phyloP scores from a whole-genome alignment of 2,329 filamentous ascomycete species.

The Colletotrichum sp. region DNA sequence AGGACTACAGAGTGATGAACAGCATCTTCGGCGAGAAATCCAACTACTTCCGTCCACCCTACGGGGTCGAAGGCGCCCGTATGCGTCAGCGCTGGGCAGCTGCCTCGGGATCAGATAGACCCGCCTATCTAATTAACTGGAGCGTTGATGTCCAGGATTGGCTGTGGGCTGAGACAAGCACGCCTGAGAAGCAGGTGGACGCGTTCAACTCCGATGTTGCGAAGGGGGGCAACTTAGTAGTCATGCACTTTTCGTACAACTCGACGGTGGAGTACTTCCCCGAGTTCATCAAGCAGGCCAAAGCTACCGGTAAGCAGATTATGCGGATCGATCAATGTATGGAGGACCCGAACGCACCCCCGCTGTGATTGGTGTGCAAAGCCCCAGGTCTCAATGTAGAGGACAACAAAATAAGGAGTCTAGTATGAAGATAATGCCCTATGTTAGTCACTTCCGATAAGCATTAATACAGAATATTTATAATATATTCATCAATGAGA shows the following conservation, averaged over 20 bases:
- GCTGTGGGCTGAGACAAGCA: constrained; percentile 66
- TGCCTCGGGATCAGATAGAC: constrained; percentile 52
- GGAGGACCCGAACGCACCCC: constrained; percentile 64
- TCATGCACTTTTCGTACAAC: constrained; percentile 73
- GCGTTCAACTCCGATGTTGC: constrained; percentile 68
- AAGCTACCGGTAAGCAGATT: constrained; percentile 65
- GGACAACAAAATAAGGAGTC: neutral
- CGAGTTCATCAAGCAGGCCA: constrained; percentile 69
- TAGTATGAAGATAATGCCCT: neutral
- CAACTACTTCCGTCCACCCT: constrained; percentile 72
- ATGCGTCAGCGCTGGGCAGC: constrained; percentile 67
- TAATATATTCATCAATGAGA: neutral
- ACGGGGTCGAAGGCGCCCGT: constrained; percentile 70
- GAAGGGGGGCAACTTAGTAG: constrained; percentile 67
- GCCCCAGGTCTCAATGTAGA: neutral
- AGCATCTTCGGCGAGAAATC: constrained; percentile 38
- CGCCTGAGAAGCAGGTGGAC: constrained; percentile 70
- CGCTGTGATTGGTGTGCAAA: constrained; percentile 25
- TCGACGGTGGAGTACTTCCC: constrained; percentile 68
- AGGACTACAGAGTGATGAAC: constrained; percentile 57
- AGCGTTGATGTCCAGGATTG: constrained; percentile 75
- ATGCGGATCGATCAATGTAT: constrained; percentile 73
- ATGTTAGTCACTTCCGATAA: neutral
- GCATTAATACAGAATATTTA: neutral
- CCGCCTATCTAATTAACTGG: constrained; percentile 67